A percentile compares a stretch with the other conserved stretches of the same genome.
Evolutionary conservation across 2,329 filamentous ascomycete species (phyloP).

Genomic region (Ophiostoma himal-ulmi): DNA sequence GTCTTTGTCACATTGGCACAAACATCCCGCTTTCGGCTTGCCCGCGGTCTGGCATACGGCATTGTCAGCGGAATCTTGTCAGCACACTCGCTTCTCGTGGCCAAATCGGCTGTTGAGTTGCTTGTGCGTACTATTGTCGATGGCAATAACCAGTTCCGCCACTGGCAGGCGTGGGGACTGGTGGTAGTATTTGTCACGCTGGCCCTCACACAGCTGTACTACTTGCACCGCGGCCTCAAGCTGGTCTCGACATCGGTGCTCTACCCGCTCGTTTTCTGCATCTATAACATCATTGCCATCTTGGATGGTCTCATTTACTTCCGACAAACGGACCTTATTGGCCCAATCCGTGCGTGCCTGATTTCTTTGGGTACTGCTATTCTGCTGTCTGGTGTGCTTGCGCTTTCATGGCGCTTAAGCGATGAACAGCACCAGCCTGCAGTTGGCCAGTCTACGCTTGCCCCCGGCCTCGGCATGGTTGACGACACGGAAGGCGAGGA

Average conservation of each 20-base stretch:
- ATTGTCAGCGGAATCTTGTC: conserved; percentile 88
- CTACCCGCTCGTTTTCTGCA: conserved; percentile 95
- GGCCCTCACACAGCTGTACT: conserved; percentile 88
- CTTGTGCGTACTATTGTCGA: conserved; percentile 81
- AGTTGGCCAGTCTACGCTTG: conserved; percentile 62
- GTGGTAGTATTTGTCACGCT: conserved; percentile 73
- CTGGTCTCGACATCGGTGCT: conserved; percentile 91
- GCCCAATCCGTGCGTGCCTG: conserved; percentile 66
- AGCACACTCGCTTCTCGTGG: conserved; percentile 85
- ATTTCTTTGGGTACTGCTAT: conserved; percentile 84
- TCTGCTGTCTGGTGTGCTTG: conserved; percentile 79
- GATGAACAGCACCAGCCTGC: conserved; percentile 62
- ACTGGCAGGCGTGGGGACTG: conserved; percentile 92
- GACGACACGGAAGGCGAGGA: conserved; percentile 61
- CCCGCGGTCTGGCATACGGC: conserved; percentile 81
- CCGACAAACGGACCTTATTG: conserved; percentile 75
- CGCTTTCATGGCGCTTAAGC: conserved; percentile 87
- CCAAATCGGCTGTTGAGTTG: conserved; percentile 93
- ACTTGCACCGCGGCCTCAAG: conserved; percentile 87
- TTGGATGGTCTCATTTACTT: conserved; percentile 97
- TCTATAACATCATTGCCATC: conserved; percentile 99
- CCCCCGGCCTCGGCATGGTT: conserved; percentile 76
- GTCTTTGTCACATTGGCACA: conserved; percentile 35
- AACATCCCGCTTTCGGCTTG: conserved; percentile 55
- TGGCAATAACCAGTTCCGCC: conserved; percentile 84